These are phyloP conservation scores for Rhodosporidiobolus sp. DNA, from an alignment of 768 basidiomycete genomes.

Conservation along the genomic window DNA sequence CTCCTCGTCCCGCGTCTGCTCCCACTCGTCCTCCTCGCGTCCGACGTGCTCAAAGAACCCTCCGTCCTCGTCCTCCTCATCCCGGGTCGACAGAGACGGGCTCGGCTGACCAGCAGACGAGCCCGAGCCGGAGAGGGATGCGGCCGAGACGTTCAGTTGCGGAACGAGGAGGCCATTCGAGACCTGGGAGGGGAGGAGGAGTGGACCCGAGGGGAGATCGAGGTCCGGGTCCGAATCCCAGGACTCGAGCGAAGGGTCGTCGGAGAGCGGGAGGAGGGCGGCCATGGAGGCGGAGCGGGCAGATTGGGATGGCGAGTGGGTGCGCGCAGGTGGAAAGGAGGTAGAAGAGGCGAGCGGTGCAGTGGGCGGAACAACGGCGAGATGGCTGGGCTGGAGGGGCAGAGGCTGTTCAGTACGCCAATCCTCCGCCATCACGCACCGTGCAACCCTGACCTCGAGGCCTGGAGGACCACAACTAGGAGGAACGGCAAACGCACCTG, in stretches of 20 bases:
- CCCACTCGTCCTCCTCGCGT: background rate
- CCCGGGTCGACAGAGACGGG: background rate
- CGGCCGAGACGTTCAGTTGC: background rate
- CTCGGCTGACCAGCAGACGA: background rate
- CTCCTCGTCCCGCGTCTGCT: slow-evolving; percentile 10
- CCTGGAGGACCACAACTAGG: too few relatives aligned
- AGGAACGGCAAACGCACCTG: too few relatives aligned
- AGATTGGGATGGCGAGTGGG: background rate
- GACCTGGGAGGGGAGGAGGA: background rate
- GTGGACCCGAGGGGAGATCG: background rate
- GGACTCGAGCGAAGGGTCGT: background rate
- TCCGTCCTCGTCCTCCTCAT: slow-evolving; percentile 2
- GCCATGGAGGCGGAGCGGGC: background rate
- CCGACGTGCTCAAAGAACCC: slow-evolving; percentile 1
- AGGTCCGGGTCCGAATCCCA: slow-evolving; percentile 37
- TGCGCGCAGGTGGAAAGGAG: background rate
- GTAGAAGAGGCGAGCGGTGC: background rate
- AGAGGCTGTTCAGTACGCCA: too few relatives aligned
- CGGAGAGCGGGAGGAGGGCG: background rate
- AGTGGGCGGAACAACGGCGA: too few relatives aligned
- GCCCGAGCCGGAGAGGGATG: background rate
- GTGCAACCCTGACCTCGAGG: too few relatives aligned
- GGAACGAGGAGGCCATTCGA: background rate
- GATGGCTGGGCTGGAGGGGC: too few relatives aligned
- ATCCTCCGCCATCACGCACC: too few relatives aligned